phyloP scores from a whole-genome alignment of 2,329 filamentous ascomycete genomes.

The Leptosphaerulina australis region DNA sequence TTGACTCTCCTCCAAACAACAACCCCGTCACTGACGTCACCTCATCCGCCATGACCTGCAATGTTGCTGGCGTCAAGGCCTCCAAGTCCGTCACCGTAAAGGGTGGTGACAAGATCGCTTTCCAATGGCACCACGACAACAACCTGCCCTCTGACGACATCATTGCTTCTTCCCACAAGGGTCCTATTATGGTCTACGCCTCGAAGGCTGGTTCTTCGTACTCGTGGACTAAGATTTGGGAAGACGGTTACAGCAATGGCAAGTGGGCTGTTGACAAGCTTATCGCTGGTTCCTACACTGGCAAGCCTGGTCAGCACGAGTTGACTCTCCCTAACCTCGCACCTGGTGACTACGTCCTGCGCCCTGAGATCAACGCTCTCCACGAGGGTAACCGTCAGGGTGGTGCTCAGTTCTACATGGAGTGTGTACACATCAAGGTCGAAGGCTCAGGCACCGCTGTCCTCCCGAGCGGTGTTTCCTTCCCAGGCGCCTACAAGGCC shows the following conservation, averaged over 20 bases:
- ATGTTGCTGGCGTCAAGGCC: conserved; percentile 40
- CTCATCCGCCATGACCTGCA: conserved; percentile 45
- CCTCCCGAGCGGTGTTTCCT: conserved; percentile 53
- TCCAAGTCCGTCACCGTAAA: conserved; percentile 55
- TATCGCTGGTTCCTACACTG: conserved; percentile 36
- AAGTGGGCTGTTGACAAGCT: conserved; percentile 51
- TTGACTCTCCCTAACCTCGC: conserved; percentile 51
- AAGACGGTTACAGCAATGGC: conserved; percentile 44
- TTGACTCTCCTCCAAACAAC: conserved; percentile 54
- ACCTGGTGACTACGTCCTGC: conserved; percentile 52
- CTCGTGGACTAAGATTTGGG: conserved; percentile 56
- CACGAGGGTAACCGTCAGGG: conserved; percentile 47
- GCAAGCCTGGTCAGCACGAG: conserved; percentile 50
- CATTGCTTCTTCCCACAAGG: conserved; percentile 59
- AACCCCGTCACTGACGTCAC: conserved; percentile 45
- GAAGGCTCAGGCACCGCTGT: conserved; percentile 39
- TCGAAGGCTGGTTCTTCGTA: conserved; percentile 52
- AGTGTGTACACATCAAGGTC: conserved; percentile 52
- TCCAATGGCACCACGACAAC: conserved; percentile 60
- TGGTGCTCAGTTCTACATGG: conserved; percentile 55
- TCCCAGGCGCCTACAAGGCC: conserved; percentile 52
- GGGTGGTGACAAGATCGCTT: conserved; percentile 54
- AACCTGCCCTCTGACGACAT: conserved; percentile 56
- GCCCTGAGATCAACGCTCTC: conserved; percentile 54
- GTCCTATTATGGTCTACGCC: conserved; percentile 60